Conservation (phyloP, 495 filamentous ascomycete genomes). For the Rhizodiscina lignyota region DNA sequence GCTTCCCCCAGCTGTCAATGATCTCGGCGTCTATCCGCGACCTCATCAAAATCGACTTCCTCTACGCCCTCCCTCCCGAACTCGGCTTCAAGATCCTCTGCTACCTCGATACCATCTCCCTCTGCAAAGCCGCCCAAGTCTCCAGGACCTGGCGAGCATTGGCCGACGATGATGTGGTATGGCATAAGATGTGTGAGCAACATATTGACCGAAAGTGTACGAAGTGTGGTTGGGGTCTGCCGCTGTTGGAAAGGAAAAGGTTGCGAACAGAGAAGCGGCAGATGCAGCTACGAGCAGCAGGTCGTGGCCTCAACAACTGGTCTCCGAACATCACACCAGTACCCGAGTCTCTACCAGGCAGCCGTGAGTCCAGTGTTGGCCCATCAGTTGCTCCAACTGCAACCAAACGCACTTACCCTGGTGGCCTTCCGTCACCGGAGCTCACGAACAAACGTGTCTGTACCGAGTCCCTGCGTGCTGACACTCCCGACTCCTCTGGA, state of each 20-base stretch:
- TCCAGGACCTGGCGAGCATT: conserved; percentile 72
- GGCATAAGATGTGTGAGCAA: conserved; percentile 98
- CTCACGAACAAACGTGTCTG: conserved; percentile 10
- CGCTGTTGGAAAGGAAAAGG: conserved; percentile 72
- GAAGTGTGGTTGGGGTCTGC: conserved; percentile 92
- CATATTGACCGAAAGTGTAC: conserved; percentile 94
- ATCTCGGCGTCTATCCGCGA: conserved; percentile 76
- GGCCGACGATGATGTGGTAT: conserved; percentile 93
- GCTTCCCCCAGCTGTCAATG: conserved; percentile 90
- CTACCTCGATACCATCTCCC: conserved; percentile 84
- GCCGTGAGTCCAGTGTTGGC: conserved; percentile 1
- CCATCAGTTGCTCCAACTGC: neutral
- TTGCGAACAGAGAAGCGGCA: conserved; percentile 76
- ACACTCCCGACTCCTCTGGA: conserved; percentile 24
- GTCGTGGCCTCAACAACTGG: conserved; percentile 33
- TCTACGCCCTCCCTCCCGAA: conserved; percentile 75
- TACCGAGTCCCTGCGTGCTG: conserved; percentile 2
- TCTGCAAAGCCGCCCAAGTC: conserved; percentile 94
- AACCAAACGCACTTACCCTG: conserved; percentile 7
- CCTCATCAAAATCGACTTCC: conserved; percentile 89
- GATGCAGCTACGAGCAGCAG: conserved; percentile 54
- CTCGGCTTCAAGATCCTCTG: conserved; percentile 85
- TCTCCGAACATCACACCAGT: conserved; percentile 33
- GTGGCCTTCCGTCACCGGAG: conserved; percentile 2
- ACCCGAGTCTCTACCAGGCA: conserved; percentile 14